Base-by-base conservation (phyloP, 495 filamentous ascomycete species). In the Daldinia grandis region DNA sequence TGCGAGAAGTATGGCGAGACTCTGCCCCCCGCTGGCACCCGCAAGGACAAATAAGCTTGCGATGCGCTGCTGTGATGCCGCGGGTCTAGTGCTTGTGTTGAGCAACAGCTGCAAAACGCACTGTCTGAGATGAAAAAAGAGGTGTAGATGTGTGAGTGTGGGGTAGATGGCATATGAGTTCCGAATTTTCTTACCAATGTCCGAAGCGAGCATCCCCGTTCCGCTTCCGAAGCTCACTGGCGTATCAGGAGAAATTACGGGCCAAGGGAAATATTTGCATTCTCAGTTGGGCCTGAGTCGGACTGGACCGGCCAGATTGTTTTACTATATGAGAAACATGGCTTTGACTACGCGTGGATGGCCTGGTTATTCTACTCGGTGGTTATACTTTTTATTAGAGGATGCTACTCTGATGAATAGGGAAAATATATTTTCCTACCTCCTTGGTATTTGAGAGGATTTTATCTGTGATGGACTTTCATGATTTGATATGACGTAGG, bases 1-100 rank as follows among this genome's bases (percentile, higher is more conserved):
- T 89, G 92, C 61, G 92, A 99, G 76, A 87, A 92, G 81, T 89
- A 94, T 71, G 82, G 87, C 63, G 81, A 82, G 64, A 81, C 83
- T 42, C 81, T 86, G 69, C 66, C 78, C 57, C 82, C 83, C 4
- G 84, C 87, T 51, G 74, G 79, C 21, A 82, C 87, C 40, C 91
- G 89, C 84, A 94, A 95, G 84, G 85, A 88, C 70, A 83, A 87
- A 79, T 93, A 89, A 14, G 9, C 19, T 35, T n/a, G 5, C 5
- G 33, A 9, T 47, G 17, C 19, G 9, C 12, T 47, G 19, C 42
- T 47, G 1, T 47, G n/a, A 47, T 47, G 17, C 42, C 17, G 19
- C 42, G 19, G 42, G 42, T 12, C 17, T 10, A 12, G 37, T 28
- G 12, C 37, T 44, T 15, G 3, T 21, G 37, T 27, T 21, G 17